Conservation (phyloP, 1,284 basidiomycete genomes). For the Peniophora sp. region DNA sequence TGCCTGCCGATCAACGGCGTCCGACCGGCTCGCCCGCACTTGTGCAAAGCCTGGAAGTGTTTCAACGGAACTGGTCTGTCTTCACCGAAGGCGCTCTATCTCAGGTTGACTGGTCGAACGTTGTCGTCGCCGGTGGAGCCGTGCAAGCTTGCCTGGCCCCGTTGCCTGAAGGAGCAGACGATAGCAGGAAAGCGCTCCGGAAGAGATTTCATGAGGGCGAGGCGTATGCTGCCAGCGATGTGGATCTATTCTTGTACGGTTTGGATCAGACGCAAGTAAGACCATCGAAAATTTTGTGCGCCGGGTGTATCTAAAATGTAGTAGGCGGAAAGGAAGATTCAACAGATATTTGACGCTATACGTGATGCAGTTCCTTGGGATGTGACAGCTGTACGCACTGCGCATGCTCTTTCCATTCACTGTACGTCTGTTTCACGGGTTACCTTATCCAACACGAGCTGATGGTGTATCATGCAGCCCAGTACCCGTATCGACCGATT, state of each 20-base stretch:
- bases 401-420: slow-evolving; percentile 55
- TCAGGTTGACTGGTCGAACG: slow-evolving; percentile 39
- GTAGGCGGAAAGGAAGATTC: slow-evolving; percentile 51
- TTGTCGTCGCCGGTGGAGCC: slow-evolving; percentile 51
- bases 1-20: not conserved
- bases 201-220: slow-evolving; percentile 41
- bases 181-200: slow-evolving; percentile 43
- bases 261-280: slow-evolving; percentile 36
- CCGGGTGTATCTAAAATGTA: not conserved
- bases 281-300: not conserved
- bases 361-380: slow-evolving; percentile 58
- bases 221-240: slow-evolving; percentile 50
- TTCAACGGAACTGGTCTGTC: slow-evolving; percentile 41
- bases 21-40: slow-evolving; percentile 21
- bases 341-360: slow-evolving; percentile 50
- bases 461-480: not conserved
- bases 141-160: slow-evolving; percentile 49
- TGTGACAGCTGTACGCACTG: slow-evolving; percentile 54
- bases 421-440: no score
- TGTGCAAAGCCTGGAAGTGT: slow-evolving; percentile 34
- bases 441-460: no score
- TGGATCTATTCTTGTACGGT: slow-evolving; percentile 58
- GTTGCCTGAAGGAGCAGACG: slow-evolving; percentile 34
- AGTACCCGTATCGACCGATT: slow-evolving; percentile 30
- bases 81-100: slow-evolving; percentile 43